Evolutionary conservation across 2,329 filamentous ascomycete genomes (phyloP).

Genomic region (Exophiala dermatitidis): DNA sequence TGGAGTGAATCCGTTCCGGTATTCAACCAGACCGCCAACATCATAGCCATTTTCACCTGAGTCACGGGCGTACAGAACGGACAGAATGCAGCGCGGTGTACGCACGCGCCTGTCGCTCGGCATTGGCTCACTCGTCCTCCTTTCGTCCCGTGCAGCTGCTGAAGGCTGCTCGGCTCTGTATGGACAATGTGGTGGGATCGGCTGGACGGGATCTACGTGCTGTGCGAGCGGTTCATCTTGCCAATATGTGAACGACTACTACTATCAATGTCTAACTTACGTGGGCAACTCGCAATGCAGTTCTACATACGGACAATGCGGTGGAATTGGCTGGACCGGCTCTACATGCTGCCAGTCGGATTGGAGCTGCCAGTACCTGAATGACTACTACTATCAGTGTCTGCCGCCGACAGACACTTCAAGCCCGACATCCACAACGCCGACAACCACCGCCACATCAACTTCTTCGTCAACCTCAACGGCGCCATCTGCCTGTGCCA

Average conservation of each 20-base stretch:
- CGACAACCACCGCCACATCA: background rate
- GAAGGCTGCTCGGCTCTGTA: constrained; percentile 25
- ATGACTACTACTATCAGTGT: constrained; percentile 2
- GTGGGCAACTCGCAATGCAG: background rate
- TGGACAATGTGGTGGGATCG: constrained; percentile 42
- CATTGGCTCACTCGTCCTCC: background rate
- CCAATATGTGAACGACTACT: constrained; percentile 39
- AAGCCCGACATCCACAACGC: background rate
- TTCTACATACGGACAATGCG: constrained; percentile 1
- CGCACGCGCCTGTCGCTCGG: background rate
- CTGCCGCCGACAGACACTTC: background rate
- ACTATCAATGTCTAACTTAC: constrained; percentile 38
- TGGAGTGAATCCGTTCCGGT: no score
- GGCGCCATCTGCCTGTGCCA: constrained; percentile 2
- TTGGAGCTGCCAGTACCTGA: background rate
- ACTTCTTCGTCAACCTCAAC: background rate
- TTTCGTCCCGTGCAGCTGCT: background rate
- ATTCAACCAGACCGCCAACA: no score
- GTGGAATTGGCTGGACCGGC: background rate
- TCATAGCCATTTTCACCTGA: no score
- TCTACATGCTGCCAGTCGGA: background rate
- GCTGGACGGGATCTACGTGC: constrained; percentile 36
- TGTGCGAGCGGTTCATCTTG: constrained; percentile 39
- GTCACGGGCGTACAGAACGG: background rate
- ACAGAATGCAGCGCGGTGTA: background rate